Evolutionary conservation across 2,329 filamentous ascomycete species (phyloP), one percentile per base, ranked within the genome.

Genomic region (Didymosphaeria variabile): DNA sequence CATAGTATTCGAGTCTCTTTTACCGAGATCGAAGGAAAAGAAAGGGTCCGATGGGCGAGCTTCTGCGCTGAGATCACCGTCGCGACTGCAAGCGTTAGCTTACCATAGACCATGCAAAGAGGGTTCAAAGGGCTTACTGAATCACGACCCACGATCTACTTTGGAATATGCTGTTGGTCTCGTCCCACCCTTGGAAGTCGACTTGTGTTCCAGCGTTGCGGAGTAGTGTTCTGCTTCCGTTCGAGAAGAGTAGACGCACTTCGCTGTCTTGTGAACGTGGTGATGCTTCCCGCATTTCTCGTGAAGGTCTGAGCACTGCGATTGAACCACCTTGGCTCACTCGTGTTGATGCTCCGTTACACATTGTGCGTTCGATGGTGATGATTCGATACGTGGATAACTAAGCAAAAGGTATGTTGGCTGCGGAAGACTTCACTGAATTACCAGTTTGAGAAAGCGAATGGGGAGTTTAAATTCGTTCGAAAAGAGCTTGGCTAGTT

Each of bases 321-420:
- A 78, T 75, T 1, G 74, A 73, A 34, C 75, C 75, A n/a, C 75
- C 75, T 62, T 77, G 74, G 40, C 70, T 73, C 8, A 65, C 53
- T 45, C 74, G 70, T 8, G 63, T 65, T 10, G 74, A 77, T 23
- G 56, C 40, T 42, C 73, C 75, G 67, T 72, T 72, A 46, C 74
- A 77, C 74, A 77, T 76, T 3, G 10, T 51, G 23, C 19, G 8
- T 19, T 1, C 9, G 17, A 31, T n/a, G 10, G 26, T 19, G 15
- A 31, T 12, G 5, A n/a, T 42, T 19, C 8, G 5, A 26, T 9
- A 17, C 5, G 31, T 47, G 15, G 19, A 47, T 34, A 36, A 54
- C 21, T 29, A 31, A 44, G 36, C 21, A 32, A 10, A 23, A 40
- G 19, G 32, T 15, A 15, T 38, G 12, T 52, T 19, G 21, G 12